Percentiles rank a stretch among this genome's conserved stretches.
These are phyloP conservation scores for Noccaea caerulescens DNA, from an alignment of 345 rosid genomes.

Conservation along the genomic window DNA sequence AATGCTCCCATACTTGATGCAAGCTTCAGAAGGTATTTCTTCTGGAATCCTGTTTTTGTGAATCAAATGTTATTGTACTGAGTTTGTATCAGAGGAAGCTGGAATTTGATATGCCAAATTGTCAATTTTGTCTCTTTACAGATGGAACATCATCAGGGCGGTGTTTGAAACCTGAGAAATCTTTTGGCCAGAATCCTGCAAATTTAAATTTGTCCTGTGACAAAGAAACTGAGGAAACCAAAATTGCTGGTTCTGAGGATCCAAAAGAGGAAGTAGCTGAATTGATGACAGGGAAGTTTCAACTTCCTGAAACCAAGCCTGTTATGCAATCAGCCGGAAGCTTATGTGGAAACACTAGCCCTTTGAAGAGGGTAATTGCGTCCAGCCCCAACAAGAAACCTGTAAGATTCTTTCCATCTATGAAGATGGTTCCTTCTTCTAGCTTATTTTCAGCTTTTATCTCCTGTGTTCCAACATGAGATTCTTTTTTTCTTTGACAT, in stretches of 20 bases:
- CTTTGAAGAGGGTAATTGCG: conserved; percentile 26
- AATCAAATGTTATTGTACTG: not conserved
- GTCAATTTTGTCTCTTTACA: not conserved
- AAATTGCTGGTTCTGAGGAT: not conserved
- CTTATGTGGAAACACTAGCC: conserved; percentile 17
- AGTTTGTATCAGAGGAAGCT: not conserved
- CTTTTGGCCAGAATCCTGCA: conserved; percentile 13
- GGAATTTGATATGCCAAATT: not conserved
- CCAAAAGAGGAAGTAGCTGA: conserved; percentile 37
- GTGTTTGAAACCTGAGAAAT: conserved; percentile 29
- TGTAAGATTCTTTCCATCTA: conserved; percentile 47
- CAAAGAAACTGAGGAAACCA: conserved; percentile 22
- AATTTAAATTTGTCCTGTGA: conserved; percentile 4
- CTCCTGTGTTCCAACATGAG: not conserved
- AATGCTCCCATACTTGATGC: conserved; percentile 78
- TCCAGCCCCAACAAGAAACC: conserved; percentile 50
- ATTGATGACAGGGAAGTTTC: conserved; percentile 20
- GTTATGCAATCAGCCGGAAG: conserved; percentile 33
- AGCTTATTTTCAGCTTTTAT: too few relatives aligned
- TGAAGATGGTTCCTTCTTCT: too few relatives aligned
- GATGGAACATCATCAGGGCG: conserved; percentile 22
- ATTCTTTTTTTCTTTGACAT: conserved; percentile 28
- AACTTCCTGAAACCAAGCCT: conserved; percentile 18
- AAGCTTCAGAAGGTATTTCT: conserved; percentile 50
- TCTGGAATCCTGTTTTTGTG: too few relatives aligned